Conservation (phyloP, 83 land plant species). For the Picea mariana region DNA sequence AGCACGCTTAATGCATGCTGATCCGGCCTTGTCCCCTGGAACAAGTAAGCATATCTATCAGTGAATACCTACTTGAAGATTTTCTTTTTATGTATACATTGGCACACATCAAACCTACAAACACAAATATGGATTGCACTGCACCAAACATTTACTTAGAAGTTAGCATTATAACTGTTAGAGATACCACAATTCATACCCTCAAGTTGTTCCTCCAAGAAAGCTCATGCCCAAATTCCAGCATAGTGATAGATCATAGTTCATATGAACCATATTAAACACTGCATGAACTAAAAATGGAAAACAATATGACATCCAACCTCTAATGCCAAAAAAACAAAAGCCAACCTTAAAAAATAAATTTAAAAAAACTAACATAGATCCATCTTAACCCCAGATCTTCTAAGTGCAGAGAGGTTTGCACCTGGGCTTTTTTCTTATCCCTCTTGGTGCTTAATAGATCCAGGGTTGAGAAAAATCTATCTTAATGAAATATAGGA, state of each 20-base stretch:
- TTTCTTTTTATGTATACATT: not conserved
- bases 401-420: too few species aligned
- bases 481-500: not conserved
- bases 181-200: not conserved
- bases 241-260: not conserved
- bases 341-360: too few species aligned
- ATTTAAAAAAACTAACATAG: too few species aligned
- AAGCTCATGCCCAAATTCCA: not conserved
- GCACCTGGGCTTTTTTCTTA: too few species aligned
- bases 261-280: too few species aligned
- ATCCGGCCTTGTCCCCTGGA: conserved; percentile 86
- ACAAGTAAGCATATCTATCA: conserved; percentile 6
- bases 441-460: too few species aligned
- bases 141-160: not conserved
- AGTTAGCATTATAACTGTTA: not conserved
- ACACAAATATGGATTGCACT: not conserved
- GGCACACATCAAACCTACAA: not conserved
- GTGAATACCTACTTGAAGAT: conserved; percentile 4
- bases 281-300: too few species aligned
- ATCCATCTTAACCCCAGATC: too few species aligned
- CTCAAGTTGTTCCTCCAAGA: not conserved
- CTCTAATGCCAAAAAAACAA: too few species aligned
- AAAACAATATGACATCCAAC: too few species aligned
- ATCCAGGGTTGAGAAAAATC: too few species aligned
- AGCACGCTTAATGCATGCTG: conserved; percentile 67